These are phyloP conservation scores for Aspergillus sp. DNA, from an alignment of 2,329 filamentous ascomycete species.

Conservation along the genomic window DNA sequence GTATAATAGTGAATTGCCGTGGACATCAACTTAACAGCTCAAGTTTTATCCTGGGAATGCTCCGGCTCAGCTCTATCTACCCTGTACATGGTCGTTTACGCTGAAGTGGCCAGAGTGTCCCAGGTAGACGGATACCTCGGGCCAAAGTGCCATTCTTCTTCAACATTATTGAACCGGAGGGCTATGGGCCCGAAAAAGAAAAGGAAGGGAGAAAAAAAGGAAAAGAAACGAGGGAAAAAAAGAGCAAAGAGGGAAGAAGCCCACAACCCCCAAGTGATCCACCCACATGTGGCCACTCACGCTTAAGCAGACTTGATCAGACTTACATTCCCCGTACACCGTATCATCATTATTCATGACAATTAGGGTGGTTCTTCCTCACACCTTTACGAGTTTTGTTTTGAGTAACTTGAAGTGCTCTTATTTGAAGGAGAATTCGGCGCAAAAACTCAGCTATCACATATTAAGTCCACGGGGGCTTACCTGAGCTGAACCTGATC, in stretches of 20 bases:
- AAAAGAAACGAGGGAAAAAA: background rate
- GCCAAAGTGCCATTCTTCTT: slow-evolving; percentile 1
- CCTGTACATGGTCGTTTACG: background rate
- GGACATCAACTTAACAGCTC: no score
- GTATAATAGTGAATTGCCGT: background rate
- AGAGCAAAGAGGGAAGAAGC: background rate
- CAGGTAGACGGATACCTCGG: background rate
- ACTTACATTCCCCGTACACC: slow-evolving; percentile 9
- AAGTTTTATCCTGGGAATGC: no score
- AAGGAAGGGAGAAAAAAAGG: background rate
- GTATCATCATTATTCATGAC: background rate
- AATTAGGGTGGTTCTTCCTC: background rate
- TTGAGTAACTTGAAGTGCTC: background rate
- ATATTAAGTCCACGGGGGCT: background rate
- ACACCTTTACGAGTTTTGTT: background rate
- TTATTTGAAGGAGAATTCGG: background rate
- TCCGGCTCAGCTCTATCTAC: no score
- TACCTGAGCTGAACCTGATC: background rate
- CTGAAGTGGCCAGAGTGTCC: background rate
- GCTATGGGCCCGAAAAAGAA: slow-evolving; percentile 3
- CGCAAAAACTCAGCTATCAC: background rate
- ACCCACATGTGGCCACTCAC: slow-evolving; percentile 8
- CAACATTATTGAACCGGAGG: slow-evolving; percentile 6
- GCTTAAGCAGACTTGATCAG: slow-evolving; percentile 1
- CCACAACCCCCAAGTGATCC: background rate